phyloP scores from a whole-genome alignment of 2,329 filamentous ascomycete species.

The Polytolypa hystricis region DNA sequence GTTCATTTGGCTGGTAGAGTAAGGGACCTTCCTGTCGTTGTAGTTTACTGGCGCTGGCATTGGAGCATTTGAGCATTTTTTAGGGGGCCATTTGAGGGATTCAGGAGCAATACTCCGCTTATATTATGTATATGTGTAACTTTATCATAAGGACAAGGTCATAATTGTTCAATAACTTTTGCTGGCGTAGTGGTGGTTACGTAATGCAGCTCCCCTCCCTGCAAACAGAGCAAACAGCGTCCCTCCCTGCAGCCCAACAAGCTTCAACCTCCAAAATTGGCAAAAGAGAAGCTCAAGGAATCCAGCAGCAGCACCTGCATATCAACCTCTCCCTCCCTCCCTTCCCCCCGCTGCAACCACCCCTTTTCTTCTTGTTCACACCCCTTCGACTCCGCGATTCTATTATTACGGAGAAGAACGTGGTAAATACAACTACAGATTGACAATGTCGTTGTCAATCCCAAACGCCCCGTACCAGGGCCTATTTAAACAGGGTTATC shows the following conservation, averaged over 20 bases:
- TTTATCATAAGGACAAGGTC: too few species aligned
- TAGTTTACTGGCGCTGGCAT: too few species aligned
- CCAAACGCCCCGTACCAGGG: slow-evolving; percentile 85
- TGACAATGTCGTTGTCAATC: slow-evolving; percentile 85
- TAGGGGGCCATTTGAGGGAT: too few species aligned
- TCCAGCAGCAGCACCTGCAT: background rate
- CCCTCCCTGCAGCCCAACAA: too few species aligned
- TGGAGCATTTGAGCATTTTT: too few species aligned
- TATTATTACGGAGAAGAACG: background rate
- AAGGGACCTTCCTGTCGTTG: too few species aligned
- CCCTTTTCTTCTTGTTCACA: background rate
- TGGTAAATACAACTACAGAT: background rate
- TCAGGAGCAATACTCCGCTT: too few species aligned
- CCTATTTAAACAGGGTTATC: slow-evolving; percentile 94
- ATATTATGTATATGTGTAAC: too few species aligned
- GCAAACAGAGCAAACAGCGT: slow-evolving; percentile 31
- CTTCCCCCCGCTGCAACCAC: background rate
- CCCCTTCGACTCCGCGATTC: too few species aligned
- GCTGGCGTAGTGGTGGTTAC: too few species aligned
- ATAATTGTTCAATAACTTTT: too few species aligned
- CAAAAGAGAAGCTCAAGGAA: slow-evolving; percentile 23
- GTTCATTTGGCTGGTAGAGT: slow-evolving; percentile 6
- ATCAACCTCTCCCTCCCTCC: background rate
- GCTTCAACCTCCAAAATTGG: slow-evolving; percentile 21
- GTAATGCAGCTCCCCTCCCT: slow-evolving; percentile 11